A percentile compares a stretch with the other conserved stretches of the same genome.
These are phyloP conservation scores for Cercospora sp. DNA, from an alignment of 2,329 filamentous ascomycete species.

Conservation along the genomic window DNA sequence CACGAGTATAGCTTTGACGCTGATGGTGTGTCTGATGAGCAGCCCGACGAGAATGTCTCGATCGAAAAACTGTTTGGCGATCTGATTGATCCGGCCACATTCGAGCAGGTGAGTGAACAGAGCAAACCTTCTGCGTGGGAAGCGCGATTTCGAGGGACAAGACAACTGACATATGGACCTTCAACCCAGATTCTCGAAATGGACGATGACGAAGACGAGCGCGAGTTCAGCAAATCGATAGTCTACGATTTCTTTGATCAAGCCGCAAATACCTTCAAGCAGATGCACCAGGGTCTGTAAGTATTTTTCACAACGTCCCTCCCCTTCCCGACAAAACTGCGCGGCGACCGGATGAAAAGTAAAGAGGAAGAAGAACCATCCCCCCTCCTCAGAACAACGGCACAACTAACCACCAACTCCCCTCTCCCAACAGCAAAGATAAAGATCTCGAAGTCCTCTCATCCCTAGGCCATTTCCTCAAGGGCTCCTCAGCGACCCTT, in stretches of 20 bases:
- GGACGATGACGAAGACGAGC: conserved; percentile 84
- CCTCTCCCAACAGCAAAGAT: conserved; percentile 54
- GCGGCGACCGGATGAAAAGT: not conserved
- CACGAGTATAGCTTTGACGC: conserved; percentile 17
- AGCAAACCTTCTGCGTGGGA: not conserved
- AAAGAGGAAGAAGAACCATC: not conserved
- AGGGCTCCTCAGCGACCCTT: conserved; percentile 92
- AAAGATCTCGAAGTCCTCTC: conserved; percentile 75
- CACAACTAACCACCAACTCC: conserved; percentile 1
- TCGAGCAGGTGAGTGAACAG: conserved; percentile 62
- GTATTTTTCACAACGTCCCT: conserved; percentile 37
- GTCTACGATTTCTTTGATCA: conserved; percentile 93
- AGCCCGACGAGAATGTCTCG: conserved; percentile 50
- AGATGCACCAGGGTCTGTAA: conserved; percentile 84
- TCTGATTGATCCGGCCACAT: conserved; percentile 75
- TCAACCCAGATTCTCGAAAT: conserved; percentile 75
- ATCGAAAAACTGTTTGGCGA: conserved; percentile 64
- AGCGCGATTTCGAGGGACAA: not conserved
- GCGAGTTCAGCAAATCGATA: conserved; percentile 85
- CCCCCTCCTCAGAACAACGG: not conserved
- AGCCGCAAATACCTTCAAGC: conserved; percentile 77
- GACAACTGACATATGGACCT: not conserved
- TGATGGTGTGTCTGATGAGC: conserved; percentile 30
- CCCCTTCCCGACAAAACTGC: not conserved
- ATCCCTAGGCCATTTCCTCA: conserved; percentile 88